phyloP scores from a whole-genome alignment of 768 basidiomycete genomes.

The Rhizopogon sp. region DNA sequence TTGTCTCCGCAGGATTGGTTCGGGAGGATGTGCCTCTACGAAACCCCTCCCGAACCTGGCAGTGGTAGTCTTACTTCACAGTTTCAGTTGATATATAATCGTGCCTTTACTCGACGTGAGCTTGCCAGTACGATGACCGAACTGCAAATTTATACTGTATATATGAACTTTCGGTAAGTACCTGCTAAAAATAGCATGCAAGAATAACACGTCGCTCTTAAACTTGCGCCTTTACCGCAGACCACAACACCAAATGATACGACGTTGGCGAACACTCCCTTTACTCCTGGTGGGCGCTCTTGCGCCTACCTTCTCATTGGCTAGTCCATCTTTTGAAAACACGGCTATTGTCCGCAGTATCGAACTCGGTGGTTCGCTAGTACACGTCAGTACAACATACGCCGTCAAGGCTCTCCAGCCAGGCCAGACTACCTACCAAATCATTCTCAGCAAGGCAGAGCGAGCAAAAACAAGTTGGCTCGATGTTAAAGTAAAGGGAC shows the following conservation, averaged over 20 bases:
- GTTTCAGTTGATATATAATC: not conserved
- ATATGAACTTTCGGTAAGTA: too few species aligned
- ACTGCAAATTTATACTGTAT: too few species aligned
- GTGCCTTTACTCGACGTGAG: not conserved
- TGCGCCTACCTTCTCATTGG: slow-evolving; percentile 33
- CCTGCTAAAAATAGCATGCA: slow-evolving; percentile 11
- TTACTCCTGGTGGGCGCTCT: slow-evolving; percentile 41
- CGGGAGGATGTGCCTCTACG: slow-evolving; percentile 79
- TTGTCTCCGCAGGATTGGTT: slow-evolving; percentile 74
- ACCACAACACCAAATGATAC: slow-evolving; percentile 38
- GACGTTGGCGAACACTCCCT: slow-evolving; percentile 40
- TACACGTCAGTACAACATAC: slow-evolving; percentile 87
- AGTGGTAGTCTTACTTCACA: slow-evolving; percentile 51
- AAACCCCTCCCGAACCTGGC: slow-evolving; percentile 69
- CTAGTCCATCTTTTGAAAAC: slow-evolving; percentile 70
- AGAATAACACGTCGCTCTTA: slow-evolving; percentile 17
- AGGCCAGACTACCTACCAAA: slow-evolving; percentile 56
- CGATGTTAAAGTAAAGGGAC: slow-evolving; percentile 77
- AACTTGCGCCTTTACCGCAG: not conserved
- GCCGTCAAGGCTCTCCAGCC: slow-evolving; percentile 69
- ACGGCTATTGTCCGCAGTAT: slow-evolving; percentile 84
- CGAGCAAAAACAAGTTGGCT: slow-evolving; percentile 68
- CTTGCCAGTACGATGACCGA: not conserved
- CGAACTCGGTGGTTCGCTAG: slow-evolving; percentile 85
- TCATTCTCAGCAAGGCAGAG: slow-evolving; percentile 63